These are phyloP conservation scores for Dendrobium nobile DNA, from an alignment of 106 monocot species.

Conservation along the genomic window DNA sequence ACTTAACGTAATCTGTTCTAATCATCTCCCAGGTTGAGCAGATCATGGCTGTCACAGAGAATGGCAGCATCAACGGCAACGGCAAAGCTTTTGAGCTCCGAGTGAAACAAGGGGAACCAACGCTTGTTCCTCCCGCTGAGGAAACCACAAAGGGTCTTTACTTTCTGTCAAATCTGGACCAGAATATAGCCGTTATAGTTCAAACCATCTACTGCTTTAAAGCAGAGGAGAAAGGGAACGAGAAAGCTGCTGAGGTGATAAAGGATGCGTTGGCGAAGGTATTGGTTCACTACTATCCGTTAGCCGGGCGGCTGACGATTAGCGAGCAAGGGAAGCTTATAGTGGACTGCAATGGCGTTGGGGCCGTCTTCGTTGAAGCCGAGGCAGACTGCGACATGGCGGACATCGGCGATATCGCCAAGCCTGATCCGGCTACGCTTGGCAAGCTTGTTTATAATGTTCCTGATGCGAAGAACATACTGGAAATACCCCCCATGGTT, in stretches of 20 bases:
- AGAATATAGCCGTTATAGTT: constrained; percentile 78
- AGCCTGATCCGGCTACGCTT: constrained; percentile 58
- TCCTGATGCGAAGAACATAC: constrained; percentile 64
- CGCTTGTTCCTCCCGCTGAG: constrained; percentile 38
- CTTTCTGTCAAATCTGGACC: constrained; percentile 82
- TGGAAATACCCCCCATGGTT: constrained; percentile 69
- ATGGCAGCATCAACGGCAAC: not conserved
- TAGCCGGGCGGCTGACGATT: constrained; percentile 65
- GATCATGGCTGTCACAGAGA: not conserved
- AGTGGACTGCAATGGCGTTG: constrained; percentile 63
- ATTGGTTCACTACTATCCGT: constrained; percentile 69
- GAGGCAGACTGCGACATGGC: constrained; percentile 54
- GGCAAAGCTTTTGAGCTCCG: constrained; percentile 9
- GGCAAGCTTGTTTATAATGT: constrained; percentile 67
- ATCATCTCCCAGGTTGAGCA: constrained; percentile 5
- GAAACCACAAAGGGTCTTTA: constrained; percentile 47
- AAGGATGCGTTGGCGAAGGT: constrained; percentile 49
- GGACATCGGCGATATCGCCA: constrained; percentile 59
- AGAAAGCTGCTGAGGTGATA: constrained; percentile 21
- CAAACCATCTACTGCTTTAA: constrained; percentile 80
- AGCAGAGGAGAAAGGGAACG: constrained; percentile 22
- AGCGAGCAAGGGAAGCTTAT: constrained; percentile 68
- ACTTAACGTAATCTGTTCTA: not conserved
- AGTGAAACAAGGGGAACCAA: constrained; percentile 34
- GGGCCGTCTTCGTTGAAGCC: constrained; percentile 74